Percentiles rank a stretch among this genome's conserved stretches.
phyloP scores from a whole-genome alignment of 2,329 filamentous ascomycete genomes.

The Xylaria hypoxylon region DNA sequence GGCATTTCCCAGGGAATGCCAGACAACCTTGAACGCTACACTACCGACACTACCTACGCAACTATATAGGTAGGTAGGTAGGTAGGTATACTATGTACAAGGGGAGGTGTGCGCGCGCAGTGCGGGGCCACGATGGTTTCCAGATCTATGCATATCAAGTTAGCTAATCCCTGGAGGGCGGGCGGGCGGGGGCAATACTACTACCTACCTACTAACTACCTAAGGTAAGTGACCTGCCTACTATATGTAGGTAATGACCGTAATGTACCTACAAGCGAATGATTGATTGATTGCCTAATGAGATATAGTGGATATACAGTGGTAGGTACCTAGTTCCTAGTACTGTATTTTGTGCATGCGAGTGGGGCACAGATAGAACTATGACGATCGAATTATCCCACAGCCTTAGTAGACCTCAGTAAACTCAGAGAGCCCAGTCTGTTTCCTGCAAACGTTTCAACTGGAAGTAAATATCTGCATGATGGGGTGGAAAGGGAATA shows the following conservation, averaged over 20 bases:
- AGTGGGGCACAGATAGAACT: conserved; percentile 34
- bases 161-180: conserved; percentile 14
- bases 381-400: conserved; percentile 33
- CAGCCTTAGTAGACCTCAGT: too few species aligned
- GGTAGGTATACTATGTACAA: neutral
- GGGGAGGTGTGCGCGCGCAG: neutral
- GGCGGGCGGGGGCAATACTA: conserved; percentile 17
- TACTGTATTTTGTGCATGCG: too few species aligned
- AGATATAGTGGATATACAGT: too few species aligned
- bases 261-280: too few species aligned
- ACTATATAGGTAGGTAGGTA: neutral
- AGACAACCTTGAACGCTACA: too few species aligned
- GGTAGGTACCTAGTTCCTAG: too few species aligned
- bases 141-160: conserved; percentile 10
- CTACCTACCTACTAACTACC: too few species aligned
- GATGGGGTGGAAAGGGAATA: neutral
- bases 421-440: neutral
- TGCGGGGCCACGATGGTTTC: conserved; percentile 28
- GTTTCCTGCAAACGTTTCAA: conserved; percentile 20
- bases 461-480: conserved; percentile 3
- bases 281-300: too few species aligned
- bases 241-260: conserved; percentile 35
- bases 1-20: too few species aligned
- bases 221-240: too few species aligned
- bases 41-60: too few species aligned